Evolutionary conservation across 805 yeast species (phyloP), one percentile per base, ranked within the genome.

Genomic region (Candida pseudofarinosa): DNA sequence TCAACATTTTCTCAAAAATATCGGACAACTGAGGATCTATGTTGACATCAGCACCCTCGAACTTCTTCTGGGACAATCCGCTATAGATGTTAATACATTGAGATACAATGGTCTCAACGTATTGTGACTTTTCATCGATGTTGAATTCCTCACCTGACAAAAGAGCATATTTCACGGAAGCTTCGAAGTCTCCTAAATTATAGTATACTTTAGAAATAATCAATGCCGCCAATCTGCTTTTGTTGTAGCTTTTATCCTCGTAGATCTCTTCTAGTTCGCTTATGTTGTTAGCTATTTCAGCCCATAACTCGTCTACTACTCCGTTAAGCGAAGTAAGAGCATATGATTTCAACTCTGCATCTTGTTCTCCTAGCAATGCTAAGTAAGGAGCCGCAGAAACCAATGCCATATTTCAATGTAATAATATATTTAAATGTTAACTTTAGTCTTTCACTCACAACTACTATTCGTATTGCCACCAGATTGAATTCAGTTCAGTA

Each of bases 301-400:
- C 88, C 99, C 99, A 93, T 45, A 88, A 75, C 63, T 88, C 90
- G 67, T 89, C 96, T 40, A 88, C 97, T 39, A 85, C 77, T 19
- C 70, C 76, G 60, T 89, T 86, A 51, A 93, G 78, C 15, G 95
- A 82, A 43, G 83, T 71, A 58, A 93, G 76, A 15, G 98, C 99
- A 60, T 88, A 87, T 30, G 83, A 73, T 63, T 88, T 90, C 52
- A 93, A 78, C 40, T 76, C 65, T 39, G 77, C 67, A 61, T 93
- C 97, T 6, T 81, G 74, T 68, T 93, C 99, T 48, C 81, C 80
- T 59, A 93, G 74, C 49, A 93, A 78, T 33, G 98, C 96, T 65
- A 93, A 75, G 54, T 86, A 85, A 35, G 97, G 95, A 31, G 95
- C 89, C 38, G 98, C 97, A 34, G 95, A 79, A 19, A 89, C 85